A percentile compares a stretch with the other conserved stretches of the same genome.
These are phyloP conservation scores for Gilbertella persicaria DNA, from an alignment of 371 early-diverging fungal species.

Conservation along the genomic window DNA sequence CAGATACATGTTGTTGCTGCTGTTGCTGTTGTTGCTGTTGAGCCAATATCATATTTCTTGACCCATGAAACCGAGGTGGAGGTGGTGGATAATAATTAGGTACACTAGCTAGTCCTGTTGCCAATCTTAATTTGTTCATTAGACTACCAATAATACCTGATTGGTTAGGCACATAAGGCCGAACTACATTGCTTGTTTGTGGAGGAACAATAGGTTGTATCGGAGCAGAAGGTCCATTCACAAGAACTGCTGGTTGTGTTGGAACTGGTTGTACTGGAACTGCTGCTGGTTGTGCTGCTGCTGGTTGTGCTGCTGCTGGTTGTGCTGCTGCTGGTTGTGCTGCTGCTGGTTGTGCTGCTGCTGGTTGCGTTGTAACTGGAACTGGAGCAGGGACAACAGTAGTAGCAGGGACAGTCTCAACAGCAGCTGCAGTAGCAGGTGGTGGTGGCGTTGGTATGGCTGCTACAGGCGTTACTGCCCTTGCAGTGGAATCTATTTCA, in stretches of 20 bases:
- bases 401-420: too few relatives aligned
- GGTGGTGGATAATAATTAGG: background rate
- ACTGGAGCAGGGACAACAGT: too few relatives aligned
- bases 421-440: background rate
- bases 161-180: background rate
- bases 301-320: background rate
- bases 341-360: background rate
- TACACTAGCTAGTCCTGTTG: background rate
- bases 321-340: background rate
- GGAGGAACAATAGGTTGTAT: too few relatives aligned
- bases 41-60: background rate
- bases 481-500: background rate
- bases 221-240: too few relatives aligned
- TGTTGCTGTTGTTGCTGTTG: slow-evolving; percentile 12
- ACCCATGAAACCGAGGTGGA: background rate
- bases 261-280: too few relatives aligned
- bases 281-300: too few relatives aligned
- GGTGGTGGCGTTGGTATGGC: slow-evolving; percentile 4
- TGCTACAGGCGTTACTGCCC: slow-evolving; percentile 1
- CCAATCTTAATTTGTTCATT: background rate
- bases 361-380: too few relatives aligned
- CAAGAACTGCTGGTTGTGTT: too few relatives aligned
- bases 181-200: background rate
- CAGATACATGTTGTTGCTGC: background rate
- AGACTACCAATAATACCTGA: background rate